These are phyloP conservation scores for Colletotrichum horii DNA, from an alignment of 2,329 filamentous ascomycete genomes.

Conservation along the genomic window DNA sequence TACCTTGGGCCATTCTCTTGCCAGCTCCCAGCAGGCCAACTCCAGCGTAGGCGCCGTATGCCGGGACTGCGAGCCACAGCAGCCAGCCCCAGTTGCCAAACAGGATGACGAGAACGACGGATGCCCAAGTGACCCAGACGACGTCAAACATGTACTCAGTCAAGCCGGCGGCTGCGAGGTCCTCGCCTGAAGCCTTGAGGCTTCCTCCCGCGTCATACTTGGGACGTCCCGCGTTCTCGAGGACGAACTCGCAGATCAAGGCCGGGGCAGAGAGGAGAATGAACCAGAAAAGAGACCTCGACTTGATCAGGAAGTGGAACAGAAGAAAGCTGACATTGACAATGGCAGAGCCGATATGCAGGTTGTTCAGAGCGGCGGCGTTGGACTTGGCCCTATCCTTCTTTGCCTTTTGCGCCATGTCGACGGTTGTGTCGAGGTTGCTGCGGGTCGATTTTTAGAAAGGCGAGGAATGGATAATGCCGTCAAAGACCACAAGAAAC, in stretches of 20 bases:
- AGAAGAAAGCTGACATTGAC: conserved; percentile 79
- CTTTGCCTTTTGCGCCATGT: conserved; percentile 68
- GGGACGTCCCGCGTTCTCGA: conserved; percentile 85
- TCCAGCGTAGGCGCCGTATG: conserved; percentile 60
- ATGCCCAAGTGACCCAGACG: conserved; percentile 91
- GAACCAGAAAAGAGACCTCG: conserved; percentile 73
- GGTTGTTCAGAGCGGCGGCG: conserved; percentile 75
- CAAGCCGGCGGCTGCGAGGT: conserved; percentile 84
- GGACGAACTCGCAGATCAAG: conserved; percentile 80
- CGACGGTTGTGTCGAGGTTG: background rate
- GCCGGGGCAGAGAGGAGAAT: conserved; percentile 75
- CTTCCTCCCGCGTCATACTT: conserved; percentile 69
- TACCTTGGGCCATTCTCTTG: conserved; percentile 54
- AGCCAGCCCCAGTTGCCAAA: conserved; percentile 80
- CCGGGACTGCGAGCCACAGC: conserved; percentile 59
- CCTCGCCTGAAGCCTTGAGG: conserved; percentile 82
- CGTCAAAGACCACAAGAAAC: background rate
- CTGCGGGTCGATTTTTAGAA: background rate
- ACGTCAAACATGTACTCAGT: conserved; percentile 99
- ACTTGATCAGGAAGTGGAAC: conserved; percentile 69
- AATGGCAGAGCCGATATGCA: conserved; percentile 76
- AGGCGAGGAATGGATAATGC: background rate
- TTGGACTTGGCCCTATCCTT: conserved; percentile 80
- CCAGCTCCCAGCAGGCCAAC: conserved; percentile 59
- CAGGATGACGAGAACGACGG: conserved; percentile 72